A percentile compares a stretch with the other conserved stretches of the same genome.
phyloP scores from a whole-genome alignment of 176 grass and related monocot genomes.

The Raddia distichophylla region DNA sequence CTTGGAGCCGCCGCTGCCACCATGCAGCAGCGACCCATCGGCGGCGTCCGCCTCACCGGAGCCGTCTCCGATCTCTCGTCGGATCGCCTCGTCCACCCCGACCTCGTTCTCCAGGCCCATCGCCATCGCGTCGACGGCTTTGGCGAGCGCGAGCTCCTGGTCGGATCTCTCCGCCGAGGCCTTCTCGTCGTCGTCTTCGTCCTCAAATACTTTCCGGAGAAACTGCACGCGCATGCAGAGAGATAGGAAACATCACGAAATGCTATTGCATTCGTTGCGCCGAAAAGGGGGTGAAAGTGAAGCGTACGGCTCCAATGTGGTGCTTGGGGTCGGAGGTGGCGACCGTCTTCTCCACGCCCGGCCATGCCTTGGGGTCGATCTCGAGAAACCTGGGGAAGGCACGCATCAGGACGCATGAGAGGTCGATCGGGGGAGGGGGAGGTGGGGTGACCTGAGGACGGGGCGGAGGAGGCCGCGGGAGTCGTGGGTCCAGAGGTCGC shows the following conservation, averaged over 20 bases:
- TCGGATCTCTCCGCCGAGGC: slow-evolving; percentile 60
- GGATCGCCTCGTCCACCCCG: slow-evolving; percentile 7
- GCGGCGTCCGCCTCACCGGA: background rate
- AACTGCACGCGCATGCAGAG: slow-evolving; percentile 56
- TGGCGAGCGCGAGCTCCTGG: slow-evolving; percentile 80
- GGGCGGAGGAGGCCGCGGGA: slow-evolving; percentile 87
- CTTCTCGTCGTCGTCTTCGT: slow-evolving; percentile 64
- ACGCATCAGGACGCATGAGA: background rate
- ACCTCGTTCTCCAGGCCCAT: slow-evolving; percentile 61
- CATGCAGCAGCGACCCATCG: background rate
- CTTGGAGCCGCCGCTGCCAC: slow-evolving; percentile 36
- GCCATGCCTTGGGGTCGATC: slow-evolving; percentile 85
- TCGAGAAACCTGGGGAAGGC: slow-evolving; percentile 74
- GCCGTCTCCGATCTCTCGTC: background rate
- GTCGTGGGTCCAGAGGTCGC: slow-evolving; percentile 83
- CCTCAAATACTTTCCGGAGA: slow-evolving; percentile 75
- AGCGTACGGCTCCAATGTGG: slow-evolving; percentile 81
- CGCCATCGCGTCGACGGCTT: slow-evolving; percentile 83
- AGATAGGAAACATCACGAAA: background rate
- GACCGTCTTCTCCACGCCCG: slow-evolving; percentile 85
- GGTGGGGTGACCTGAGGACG: slow-evolving; percentile 61
- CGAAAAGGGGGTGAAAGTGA: background rate
- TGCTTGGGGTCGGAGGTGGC: slow-evolving; percentile 74
- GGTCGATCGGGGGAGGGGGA: background rate
- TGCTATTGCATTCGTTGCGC: background rate